Percentiles rank a stretch among this genome's conserved stretches.
phyloP scores from a whole-genome alignment of 495 filamentous ascomycete genomes.

The Cercophora sp. region DNA sequence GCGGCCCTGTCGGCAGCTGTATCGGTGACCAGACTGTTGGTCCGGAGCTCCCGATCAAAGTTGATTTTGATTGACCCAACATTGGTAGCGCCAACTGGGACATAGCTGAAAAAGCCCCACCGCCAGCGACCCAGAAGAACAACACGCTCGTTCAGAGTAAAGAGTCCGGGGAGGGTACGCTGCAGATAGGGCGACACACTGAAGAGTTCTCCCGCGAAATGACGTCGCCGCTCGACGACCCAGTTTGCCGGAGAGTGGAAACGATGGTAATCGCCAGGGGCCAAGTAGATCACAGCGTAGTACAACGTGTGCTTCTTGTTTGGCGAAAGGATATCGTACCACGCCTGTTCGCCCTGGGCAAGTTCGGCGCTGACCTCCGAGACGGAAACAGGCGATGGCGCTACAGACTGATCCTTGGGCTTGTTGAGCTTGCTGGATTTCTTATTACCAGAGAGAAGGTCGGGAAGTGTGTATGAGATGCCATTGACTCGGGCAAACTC shows the following conservation, averaged over 20 bases:
- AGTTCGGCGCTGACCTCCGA: slow-evolving; percentile 80
- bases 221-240: slow-evolving; percentile 86
- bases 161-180: slow-evolving; percentile 83
- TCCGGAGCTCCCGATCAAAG: slow-evolving; percentile 91
- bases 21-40: slow-evolving; percentile 85
- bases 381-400: slow-evolving; percentile 63
- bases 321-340: slow-evolving; percentile 63
- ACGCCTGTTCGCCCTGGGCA: slow-evolving; percentile 67
- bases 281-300: slow-evolving; percentile 96
- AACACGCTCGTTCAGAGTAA: slow-evolving; percentile 94
- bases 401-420: slow-evolving; percentile 44
- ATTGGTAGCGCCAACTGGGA: slow-evolving; percentile 96
- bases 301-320: slow-evolving; percentile 68
- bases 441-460: slow-evolving; percentile 72
- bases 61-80: slow-evolving; percentile 96
- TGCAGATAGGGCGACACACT: slow-evolving; percentile 93
- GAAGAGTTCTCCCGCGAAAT: slow-evolving; percentile 96
- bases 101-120: slow-evolving; percentile 95
- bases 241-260: slow-evolving; percentile 93
- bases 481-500: slow-evolving; percentile 96
- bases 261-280: slow-evolving; percentile 96
- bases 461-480: slow-evolving; percentile 91
- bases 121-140: slow-evolving; percentile 92
- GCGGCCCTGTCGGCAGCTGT: slow-evolving; percentile 82
- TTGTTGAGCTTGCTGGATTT: slow-evolving; percentile 32